Base-by-base conservation (phyloP, 2,329 filamentous ascomycete species). In the Volutella citrinella region DNA sequence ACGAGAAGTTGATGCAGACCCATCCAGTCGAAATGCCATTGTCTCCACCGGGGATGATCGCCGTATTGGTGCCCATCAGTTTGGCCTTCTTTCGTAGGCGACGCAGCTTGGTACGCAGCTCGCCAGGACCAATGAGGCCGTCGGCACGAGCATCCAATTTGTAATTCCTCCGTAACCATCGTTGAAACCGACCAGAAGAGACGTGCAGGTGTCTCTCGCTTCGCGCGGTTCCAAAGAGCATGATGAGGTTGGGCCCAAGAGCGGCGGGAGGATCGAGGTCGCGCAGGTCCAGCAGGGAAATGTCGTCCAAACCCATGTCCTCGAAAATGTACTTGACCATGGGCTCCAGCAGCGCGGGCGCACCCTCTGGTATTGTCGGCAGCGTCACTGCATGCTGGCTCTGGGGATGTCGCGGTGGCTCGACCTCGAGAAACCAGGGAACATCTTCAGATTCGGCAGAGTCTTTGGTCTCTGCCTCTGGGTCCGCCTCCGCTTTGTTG, bases 181-280 rank as follows among this genome's bases (percentile, higher is more conserved):
- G 78, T 45, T 90, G 87, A 17, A 95, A 76, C n/a, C 88, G 80
- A 55, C 95, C 89, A 1, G 90, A 88, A 2, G 87, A 87, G 15
- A 95, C 84, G 55, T 95, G 91, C 21, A 98, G 70, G 65, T 98
- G 93, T 32, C 91, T 89, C 60, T 96, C 87, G 52, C 87, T 94
- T 38, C 93, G 83, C 11, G 91, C 87, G 8, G 89, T 95, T 24
- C 85, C 89, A 45, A 98, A 80, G 19, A 98, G 65, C 93, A 97
- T 97, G 34, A 98, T 74, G 18, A 96, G 73, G 51, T 91, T 90
- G 3, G 87, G 79, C 3, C 93, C 93, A 2, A 98, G 74, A 0
- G 90, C 90, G 1, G 91, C 82, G 0, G 90, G 86, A 1, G 90
- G 89, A 50, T 96, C 86, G 30, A 97, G 72, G 22, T 78, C 68